Evolutionary conservation across 305 asterid genomes (phyloP), one percentile per base, ranked within the genome.

Genomic region (Nicotiana rustica): DNA sequence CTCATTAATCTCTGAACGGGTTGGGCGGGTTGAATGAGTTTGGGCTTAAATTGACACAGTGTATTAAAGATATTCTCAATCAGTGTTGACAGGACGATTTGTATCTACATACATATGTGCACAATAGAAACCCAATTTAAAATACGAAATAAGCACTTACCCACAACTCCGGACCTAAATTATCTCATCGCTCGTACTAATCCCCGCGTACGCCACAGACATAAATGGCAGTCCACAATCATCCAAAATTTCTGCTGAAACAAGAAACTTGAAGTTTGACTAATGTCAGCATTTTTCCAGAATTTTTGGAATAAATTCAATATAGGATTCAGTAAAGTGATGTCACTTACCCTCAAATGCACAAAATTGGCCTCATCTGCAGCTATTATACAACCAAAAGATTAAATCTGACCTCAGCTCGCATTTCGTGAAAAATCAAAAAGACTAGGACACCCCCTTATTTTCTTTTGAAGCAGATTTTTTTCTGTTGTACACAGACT

Each of bases 161-260:
- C 61, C 18, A 56, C 7, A 15, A 13, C 6, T 4, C 60, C 5
- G 18, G 60, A 13, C 60, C 60, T 55, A 55, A 52, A 13, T 14
- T 4, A 7, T 55, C 60, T 55, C 60, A 55, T 2, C 5, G 18
- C 60, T 13, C 41, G 21, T 18, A 59, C 18, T 47, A 33, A 38
- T 84, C 81, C 5, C 70, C 73, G 29, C 75, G 76, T 9, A 80
- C 17, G 41, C 47, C 61, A 52, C 44, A 59, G 35, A 84, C 84
- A 9, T 80, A 83, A 56, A 59, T 67, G 71, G 69, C 82, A 84
- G 25, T 84, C 86, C 41, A 75, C 83, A 44, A 73, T 64, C 71
- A 71, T 84, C 84, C 84, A 61, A 25, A 84, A 49, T 73, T 80
- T 73, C 38, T 64, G 70, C 77, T 80, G 47, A 66, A 84, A 80